Evolutionary conservation across 2,329 filamentous ascomycete genomes (phyloP).

Genomic region (Hymenoscyphus repandus): DNA sequence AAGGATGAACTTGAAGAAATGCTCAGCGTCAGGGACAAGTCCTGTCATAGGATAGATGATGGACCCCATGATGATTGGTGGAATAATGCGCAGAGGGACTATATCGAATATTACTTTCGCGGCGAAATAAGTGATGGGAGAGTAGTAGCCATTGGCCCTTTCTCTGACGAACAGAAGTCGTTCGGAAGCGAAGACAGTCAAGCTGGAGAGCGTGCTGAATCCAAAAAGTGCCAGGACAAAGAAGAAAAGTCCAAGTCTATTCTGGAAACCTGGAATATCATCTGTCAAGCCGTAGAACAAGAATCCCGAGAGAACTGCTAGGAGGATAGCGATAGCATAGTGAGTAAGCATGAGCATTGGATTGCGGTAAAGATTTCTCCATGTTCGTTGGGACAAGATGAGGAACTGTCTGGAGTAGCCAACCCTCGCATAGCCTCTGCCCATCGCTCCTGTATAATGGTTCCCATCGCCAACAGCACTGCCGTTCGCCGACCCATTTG

Average conservation of each 20-base stretch:
- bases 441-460: constrained; percentile 51
- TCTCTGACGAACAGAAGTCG: constrained; percentile 87
- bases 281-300: constrained; percentile 95
- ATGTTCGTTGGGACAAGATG: constrained; percentile 86
- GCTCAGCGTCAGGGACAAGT: constrained; percentile 70
- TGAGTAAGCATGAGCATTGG: constrained; percentile 98
- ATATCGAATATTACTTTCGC: constrained; percentile 99
- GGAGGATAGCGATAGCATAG: constrained; percentile 91
- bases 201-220: constrained; percentile 89
- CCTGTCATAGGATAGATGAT: constrained; percentile 99
- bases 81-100: constrained; percentile 86
- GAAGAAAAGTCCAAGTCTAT: constrained; percentile 93
- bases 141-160: constrained; percentile 93
- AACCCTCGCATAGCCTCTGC: constrained; percentile 77
- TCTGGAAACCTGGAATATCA: constrained; percentile 96
- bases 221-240: constrained; percentile 94
- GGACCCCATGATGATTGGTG: constrained; percentile 88
- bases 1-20: constrained; percentile 88
- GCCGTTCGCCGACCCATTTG: constrained; percentile 59
- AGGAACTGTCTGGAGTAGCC: constrained; percentile 76
- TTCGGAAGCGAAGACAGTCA: constrained; percentile 91
- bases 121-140: constrained; percentile 87
- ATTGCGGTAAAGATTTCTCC: constrained; percentile 96
- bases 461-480: constrained; percentile 46
- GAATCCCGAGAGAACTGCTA: constrained; percentile 90